Conservation (phyloP, 805 yeast genomes). For the Wickerhamiella slavikovae region DNA sequence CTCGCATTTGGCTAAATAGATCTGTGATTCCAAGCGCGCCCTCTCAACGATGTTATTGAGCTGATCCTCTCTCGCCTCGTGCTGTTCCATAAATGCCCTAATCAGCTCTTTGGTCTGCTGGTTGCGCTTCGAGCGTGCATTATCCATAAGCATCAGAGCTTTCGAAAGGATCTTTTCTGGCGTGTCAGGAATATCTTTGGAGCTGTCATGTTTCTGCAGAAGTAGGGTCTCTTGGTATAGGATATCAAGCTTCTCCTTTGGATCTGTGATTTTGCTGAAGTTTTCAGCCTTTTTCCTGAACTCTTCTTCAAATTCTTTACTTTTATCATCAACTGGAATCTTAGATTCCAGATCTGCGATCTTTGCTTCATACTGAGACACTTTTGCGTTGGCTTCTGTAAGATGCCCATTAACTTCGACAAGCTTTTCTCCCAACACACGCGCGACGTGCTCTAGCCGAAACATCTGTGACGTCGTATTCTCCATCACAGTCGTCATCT, state of each 20-base stretch:
- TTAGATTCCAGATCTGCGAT: too few relatives aligned
- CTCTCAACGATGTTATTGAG: constrained; percentile 1
- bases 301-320: too few relatives aligned
- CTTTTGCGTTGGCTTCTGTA: too few relatives aligned
- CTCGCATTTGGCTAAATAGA: constrained; percentile 1
- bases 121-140: constrained; percentile 2
- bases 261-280: constrained; percentile 1
- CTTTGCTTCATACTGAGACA: too few relatives aligned
- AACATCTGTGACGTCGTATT: too few relatives aligned
- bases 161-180: constrained; percentile 4
- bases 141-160: constrained; percentile 3
- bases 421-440: constrained; percentile 3
- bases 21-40: not conserved
- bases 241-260: constrained; percentile 4
- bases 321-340: too few relatives aligned
- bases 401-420: not conserved
- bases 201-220: constrained; percentile 3
- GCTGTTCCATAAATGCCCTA: constrained; percentile 3
- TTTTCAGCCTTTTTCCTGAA: constrained; percentile 1
- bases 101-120: constrained; percentile 5
- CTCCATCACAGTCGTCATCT: constrained; percentile 4
- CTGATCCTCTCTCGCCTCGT: constrained; percentile 4
- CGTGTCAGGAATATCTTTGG: constrained; percentile 3
- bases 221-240: constrained; percentile 3
- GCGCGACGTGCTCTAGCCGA: constrained; percentile 6